These are phyloP conservation scores for Terana coerulea DNA, from an alignment of 768 basidiomycete species.

Conservation along the genomic window DNA sequence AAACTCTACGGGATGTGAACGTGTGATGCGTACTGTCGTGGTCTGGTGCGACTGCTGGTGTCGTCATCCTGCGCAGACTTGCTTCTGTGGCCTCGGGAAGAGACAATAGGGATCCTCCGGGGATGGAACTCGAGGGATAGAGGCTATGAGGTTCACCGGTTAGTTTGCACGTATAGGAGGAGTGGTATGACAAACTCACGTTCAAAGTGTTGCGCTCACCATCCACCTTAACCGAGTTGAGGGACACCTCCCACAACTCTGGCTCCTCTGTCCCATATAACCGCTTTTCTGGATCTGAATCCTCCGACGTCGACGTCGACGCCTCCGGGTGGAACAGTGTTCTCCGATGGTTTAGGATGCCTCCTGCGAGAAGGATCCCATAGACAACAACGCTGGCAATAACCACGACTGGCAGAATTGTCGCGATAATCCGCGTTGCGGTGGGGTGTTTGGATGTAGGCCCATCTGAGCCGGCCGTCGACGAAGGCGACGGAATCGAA, in stretches of 20 bases:
- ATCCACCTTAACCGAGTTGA: background rate
- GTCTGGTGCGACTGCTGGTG: no score
- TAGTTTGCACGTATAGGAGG: no score
- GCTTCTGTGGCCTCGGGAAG: background rate
- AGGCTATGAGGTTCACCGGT: slow-evolving; percentile 1
- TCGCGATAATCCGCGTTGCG: background rate
- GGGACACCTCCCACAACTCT: slow-evolving; percentile 4
- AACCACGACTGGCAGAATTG: slow-evolving; percentile 3
- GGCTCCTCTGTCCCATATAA: background rate
- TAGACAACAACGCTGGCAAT: background rate
- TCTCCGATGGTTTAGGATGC: background rate
- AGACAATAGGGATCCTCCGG: background rate
- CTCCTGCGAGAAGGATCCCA: background rate
- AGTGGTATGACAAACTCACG: background rate
- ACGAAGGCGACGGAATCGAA: background rate
- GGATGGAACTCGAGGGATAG: background rate
- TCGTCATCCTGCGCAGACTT: background rate
- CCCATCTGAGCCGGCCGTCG: background rate
- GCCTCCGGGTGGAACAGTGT: background rate
- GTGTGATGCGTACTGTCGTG: no score
- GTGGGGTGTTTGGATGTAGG: background rate
- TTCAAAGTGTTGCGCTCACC: background rate
- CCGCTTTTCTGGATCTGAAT: background rate
- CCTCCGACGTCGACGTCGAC: background rate
- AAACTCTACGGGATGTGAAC: no score